A percentile compares a stretch with the other conserved stretches of the same genome.
Evolutionary conservation across 202 grass and related monocot genomes (phyloP).

Genomic region (Musa balbisiana): DNA sequence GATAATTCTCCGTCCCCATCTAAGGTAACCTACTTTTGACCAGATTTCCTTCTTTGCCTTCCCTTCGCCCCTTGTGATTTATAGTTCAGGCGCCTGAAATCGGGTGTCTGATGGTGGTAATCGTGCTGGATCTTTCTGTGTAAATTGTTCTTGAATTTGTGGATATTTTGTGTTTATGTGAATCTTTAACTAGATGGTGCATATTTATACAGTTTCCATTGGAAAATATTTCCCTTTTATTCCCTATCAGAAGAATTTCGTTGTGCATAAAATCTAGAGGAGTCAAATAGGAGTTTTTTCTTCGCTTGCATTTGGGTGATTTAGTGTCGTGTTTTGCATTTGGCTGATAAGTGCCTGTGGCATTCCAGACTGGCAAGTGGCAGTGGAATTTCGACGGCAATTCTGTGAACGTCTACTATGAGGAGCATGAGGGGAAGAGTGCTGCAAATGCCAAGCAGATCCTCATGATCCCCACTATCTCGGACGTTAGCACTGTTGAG

Average conservation of each 20-base stretch:
- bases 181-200: neutral
- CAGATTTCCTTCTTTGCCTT: neutral
- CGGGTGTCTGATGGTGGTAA: neutral
- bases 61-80: neutral
- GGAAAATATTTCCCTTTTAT: neutral
- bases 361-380: slow-evolving; percentile 81
- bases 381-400: slow-evolving; percentile 69
- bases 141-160: neutral
- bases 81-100: neutral
- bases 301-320: neutral
- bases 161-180: neutral
- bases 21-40: slow-evolving; percentile 37
- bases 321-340: neutral
- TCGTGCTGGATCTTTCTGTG: neutral
- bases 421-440: slow-evolving; percentile 45
- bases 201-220: neutral
- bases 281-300: neutral
- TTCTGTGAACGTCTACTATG: slow-evolving; percentile 64
- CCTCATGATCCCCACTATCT: slow-evolving; percentile 92
- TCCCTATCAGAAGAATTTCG: neutral
- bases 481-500: slow-evolving; percentile 93
- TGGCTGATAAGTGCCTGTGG: neutral
- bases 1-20: slow-evolving; percentile 30
- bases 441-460: slow-evolving; percentile 62
- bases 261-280: neutral